Evolutionary conservation across 129 eudicot genomes (phyloP).

Genomic region (Flaveria trinervia): DNA sequence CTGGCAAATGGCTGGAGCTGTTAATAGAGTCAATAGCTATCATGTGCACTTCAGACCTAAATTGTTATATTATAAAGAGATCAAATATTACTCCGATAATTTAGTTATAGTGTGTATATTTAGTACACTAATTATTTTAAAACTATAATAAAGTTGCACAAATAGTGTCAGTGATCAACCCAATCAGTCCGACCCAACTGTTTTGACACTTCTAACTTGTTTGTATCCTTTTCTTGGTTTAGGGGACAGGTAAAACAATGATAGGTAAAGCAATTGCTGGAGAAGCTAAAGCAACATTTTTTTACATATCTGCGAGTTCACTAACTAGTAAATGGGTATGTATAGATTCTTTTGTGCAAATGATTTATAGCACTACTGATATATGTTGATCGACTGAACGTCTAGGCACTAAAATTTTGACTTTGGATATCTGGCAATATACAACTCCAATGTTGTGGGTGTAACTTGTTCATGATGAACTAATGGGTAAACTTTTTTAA

Average conservation of each 20-base stretch:
- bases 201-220: constrained; percentile 10
- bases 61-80: background rate
- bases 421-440: constrained; percentile 5
- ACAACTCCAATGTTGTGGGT: background rate
- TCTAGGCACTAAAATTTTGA: constrained; percentile 1
- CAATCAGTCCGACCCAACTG: background rate
- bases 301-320: constrained; percentile 98
- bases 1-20: background rate
- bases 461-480: background rate
- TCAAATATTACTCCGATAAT: background rate
- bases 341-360: background rate
- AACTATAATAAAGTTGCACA: background rate
- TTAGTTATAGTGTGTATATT: background rate
- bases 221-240: constrained; percentile 24
- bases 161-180: background rate
- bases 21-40: background rate
- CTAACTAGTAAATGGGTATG: constrained; percentile 98
- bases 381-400: background rate
- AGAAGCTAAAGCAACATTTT: constrained; percentile 97
- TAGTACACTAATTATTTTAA: background rate
- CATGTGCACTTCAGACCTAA: background rate
- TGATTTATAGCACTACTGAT: constrained; percentile 1
- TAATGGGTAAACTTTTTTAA: background rate
- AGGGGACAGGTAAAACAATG: constrained; percentile 99
- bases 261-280: constrained; percentile 99